phyloP scores from a whole-genome alignment of 352 stramenopile genomes.

The Globisporangium takayamanum region DNA sequence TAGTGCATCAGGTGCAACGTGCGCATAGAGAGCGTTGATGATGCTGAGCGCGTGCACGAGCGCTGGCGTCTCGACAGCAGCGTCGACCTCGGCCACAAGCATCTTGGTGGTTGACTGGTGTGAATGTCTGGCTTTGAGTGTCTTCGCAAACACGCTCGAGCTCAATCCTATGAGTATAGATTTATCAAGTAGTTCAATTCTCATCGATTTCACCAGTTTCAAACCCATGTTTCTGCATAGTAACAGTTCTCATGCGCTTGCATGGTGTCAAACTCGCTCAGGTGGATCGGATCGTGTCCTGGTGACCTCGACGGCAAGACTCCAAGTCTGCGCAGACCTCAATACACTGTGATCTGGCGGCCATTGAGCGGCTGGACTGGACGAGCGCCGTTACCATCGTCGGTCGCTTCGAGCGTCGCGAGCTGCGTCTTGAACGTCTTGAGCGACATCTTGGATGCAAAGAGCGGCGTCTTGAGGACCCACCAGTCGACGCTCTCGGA shows the following conservation, averaged over 20 bases:
- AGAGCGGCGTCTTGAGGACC: conserved; percentile 28
- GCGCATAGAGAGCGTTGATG: conserved; percentile 31
- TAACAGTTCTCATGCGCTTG: too few species aligned
- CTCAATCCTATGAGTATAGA: too few species aligned
- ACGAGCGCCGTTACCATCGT: conserved; percentile 7
- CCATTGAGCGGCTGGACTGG: conserved; percentile 16
- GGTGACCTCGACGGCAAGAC: too few species aligned
- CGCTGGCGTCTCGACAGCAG: conserved; percentile 2
- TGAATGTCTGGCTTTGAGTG: not conserved
- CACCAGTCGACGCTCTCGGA: conserved; percentile 58
- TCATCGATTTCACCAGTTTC: not conserved
- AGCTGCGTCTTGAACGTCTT: conserved; percentile 15
- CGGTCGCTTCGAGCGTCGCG: conserved; percentile 11
- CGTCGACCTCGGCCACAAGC: conserved; percentile 22
- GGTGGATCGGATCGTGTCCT: too few species aligned
- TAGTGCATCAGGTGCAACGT: conserved; percentile 26
- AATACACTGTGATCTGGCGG: conserved; percentile 7
- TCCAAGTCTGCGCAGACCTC: not conserved
- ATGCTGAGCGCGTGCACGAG: conserved; percentile 39
- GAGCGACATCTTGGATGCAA: conserved; percentile 2
- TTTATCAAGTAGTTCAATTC: too few species aligned
- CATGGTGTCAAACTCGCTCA: not conserved
- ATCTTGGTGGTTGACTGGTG: conserved; percentile 6
- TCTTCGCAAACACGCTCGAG: not conserved
- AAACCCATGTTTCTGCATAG: not conserved